phyloP scores from a whole-genome alignment of 768 basidiomycete genomes.

The Lentinula sp. region DNA sequence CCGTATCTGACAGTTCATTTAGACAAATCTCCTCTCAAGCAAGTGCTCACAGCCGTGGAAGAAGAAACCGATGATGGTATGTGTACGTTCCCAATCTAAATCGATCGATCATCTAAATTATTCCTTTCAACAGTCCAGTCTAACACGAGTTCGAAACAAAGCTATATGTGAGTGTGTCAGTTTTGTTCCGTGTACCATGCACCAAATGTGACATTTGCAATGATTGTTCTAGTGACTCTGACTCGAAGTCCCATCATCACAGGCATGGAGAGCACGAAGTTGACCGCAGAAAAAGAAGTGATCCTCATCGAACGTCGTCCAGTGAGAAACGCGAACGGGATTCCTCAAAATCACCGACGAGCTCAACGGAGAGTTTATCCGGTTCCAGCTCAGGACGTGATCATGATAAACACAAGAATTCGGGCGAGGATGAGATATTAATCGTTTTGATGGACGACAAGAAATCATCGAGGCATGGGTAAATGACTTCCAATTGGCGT shows the following conservation, averaged over 20 bases:
- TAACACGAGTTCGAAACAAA: not conserved
- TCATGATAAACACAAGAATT: not conserved
- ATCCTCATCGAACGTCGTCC: not conserved
- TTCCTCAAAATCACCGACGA: constrained; percentile 1
- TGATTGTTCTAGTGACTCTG: not conserved
- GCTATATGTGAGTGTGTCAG: not conserved
- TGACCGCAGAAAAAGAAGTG: not conserved
- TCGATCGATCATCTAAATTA: not conserved
- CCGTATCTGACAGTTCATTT: not conserved
- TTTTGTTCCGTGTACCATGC: not conserved
- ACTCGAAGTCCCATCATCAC: not conserved
- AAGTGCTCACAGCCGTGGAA: constrained; percentile 4
- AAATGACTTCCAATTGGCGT: not conserved
- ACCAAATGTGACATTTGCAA: not conserved
- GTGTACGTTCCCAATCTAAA: not conserved
- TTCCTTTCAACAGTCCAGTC: not conserved
- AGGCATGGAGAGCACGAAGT: not conserved
- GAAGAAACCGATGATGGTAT: not conserved
- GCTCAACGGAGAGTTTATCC: constrained; percentile 1
- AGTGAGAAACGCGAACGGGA: not conserved
- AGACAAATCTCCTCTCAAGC: constrained; percentile 1
- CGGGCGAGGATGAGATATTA: constrained; percentile 1
- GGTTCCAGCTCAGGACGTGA: not conserved
- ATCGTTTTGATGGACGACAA: constrained; percentile 4
- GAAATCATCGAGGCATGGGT: constrained; percentile 5